phyloP scores from a whole-genome alignment of 306 rosid species.

The Argentina anserina region DNA sequence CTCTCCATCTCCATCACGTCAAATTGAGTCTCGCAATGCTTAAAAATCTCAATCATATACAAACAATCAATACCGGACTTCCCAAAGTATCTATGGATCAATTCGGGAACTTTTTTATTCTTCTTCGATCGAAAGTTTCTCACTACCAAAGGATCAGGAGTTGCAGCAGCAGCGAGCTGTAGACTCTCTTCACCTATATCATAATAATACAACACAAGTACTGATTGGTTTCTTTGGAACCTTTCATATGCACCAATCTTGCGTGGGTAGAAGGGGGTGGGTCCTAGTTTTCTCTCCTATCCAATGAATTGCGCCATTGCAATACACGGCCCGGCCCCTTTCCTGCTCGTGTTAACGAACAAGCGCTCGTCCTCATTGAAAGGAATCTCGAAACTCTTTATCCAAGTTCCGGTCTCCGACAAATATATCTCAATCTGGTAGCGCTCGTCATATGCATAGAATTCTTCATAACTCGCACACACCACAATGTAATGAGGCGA shows the following conservation, averaged over 20 bases:
- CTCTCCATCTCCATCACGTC: neutral
- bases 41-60: neutral
- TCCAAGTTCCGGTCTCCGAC: neutral
- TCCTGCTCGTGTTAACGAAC: neutral
- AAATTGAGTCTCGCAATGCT: neutral
- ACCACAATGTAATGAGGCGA: neutral
- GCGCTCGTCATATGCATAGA: neutral
- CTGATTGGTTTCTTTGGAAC: no score
- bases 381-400: neutral
- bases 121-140: neutral
- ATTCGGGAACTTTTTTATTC: rapidly evolving
- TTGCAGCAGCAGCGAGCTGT: neutral
- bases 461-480: neutral
- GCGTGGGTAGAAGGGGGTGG: no score
- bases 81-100: neutral
- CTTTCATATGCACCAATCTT: no score
- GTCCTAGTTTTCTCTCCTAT: no score
- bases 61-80: neutral
- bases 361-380: neutral
- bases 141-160: neutral
- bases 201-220: neutral
- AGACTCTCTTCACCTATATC: neutral
- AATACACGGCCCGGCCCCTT: neutral
- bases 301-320: slow-evolving; percentile 3
- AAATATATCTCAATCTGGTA: neutral